Evolutionary conservation across 257 asterid species (phyloP), one percentile per base, ranked within the genome.

Genomic region (Leonotis leonurus): DNA sequence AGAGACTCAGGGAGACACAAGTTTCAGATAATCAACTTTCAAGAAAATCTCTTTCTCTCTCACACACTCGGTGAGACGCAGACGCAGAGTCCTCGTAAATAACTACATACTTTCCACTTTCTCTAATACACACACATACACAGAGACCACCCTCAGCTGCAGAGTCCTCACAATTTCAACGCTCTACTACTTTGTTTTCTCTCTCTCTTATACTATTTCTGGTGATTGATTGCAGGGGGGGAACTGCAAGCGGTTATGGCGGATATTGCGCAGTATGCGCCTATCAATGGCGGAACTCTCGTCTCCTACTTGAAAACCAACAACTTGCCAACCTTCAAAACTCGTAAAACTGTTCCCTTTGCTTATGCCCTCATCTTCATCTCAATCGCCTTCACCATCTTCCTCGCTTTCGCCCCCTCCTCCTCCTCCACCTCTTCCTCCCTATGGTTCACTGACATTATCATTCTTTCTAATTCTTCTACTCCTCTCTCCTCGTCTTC

Each of bases 321-420:
- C 69, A 84, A 88, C 20, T 75, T 87, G 16, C 55, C 83, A 6
- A 18, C 77, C 13, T 16, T 70, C 26, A 80, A 78, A 55, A 64
- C 85, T 26, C 81, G 73, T 62, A 75, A 73, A 64, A 77, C 79
- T 3, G 73, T 73, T 1, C 68, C 81, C 41, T 63, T 80, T 43
- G 90, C 85, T 0, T 85, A 82, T 66, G 85, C 57, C 0, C 78
- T 79, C 35, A 36, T 88, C 36, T 84, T 88, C 54, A 29, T 73
- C 40, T 83, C 89, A 78, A 71, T 85, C 56, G 92, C 83, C 44
- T 71, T 84, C 76, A 79, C 96, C 27, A 82, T 82, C 64, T 82
- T 88, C 40, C 58, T 91, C 17, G 96, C 92, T 14, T 88, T 91
- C 60, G 72, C 76, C 29, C 98, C 96, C 12, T 80, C 90, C 8